A percentile compares a stretch with the other conserved stretches of the same genome.
Conservation (phyloP, 2,329 filamentous ascomycete species). For the Blastomyces parvus region DNA sequence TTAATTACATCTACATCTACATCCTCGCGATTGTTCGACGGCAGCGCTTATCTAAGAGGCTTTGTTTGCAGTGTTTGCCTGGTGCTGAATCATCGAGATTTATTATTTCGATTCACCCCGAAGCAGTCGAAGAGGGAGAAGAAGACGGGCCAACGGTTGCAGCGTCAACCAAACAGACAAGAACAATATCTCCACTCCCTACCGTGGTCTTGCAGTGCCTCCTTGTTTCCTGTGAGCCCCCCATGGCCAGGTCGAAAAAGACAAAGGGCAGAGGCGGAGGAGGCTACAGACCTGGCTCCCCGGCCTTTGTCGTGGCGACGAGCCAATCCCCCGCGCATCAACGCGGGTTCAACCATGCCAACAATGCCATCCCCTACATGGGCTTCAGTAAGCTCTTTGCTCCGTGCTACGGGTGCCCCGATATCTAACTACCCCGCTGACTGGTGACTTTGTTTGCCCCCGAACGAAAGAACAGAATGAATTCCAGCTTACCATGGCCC, state of each 20-base stretch:
- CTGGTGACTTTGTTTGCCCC: not conserved
- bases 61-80: constrained; percentile 7
- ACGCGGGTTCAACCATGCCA: not conserved
- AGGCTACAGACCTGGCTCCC: not conserved
- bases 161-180: not conserved
- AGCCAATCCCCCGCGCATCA: not conserved
- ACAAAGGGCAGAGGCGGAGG: not conserved
- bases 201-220: not conserved
- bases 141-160: not conserved
- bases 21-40: not conserved
- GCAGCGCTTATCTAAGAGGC: not conserved
- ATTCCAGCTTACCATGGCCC: constrained; percentile 38
- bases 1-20: no score
- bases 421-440: not conserved
- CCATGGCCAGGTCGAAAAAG: constrained; percentile 3
- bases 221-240: not conserved
- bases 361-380: not conserved
- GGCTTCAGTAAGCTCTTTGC: constrained; percentile 2
- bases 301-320: not conserved
- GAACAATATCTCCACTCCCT: not conserved
- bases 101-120: not conserved
- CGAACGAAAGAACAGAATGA: constrained; percentile 13
- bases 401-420: not conserved
- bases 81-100: not conserved
- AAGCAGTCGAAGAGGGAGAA: not conserved